Conservation (phyloP, 805 yeast species). For the Cyberlindnera subsufficiens region DNA sequence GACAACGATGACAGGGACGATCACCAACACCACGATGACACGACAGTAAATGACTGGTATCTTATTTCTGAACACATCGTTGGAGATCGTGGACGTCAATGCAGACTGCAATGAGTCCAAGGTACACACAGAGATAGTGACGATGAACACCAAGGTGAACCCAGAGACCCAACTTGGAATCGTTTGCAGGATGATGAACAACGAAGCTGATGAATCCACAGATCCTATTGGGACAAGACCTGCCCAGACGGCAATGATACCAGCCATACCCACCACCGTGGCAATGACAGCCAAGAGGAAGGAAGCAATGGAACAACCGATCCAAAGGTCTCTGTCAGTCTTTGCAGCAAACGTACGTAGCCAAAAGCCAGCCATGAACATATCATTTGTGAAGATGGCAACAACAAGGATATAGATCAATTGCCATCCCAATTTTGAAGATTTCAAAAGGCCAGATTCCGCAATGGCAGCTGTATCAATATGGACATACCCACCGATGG, state of each 20-base stretch:
- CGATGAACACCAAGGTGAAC: constrained; percentile 68
- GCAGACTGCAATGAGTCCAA: constrained; percentile 88
- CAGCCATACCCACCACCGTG: constrained; percentile 74
- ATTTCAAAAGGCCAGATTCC: constrained; percentile 56
- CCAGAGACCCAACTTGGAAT: constrained; percentile 88
- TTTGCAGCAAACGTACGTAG: constrained; percentile 86
- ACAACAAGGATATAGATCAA: constrained; percentile 75
- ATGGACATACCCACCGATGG: constrained; percentile 68
- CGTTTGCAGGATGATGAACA: constrained; percentile 61
- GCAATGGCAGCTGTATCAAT: constrained; percentile 56
- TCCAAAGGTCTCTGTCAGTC: constrained; percentile 64
- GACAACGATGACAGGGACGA: constrained; percentile 84
- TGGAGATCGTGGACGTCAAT: constrained; percentile 80
- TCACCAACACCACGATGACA: constrained; percentile 61
- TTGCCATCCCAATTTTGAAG: constrained; percentile 82
- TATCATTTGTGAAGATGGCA: constrained; percentile 85
- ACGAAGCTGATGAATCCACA: constrained; percentile 57
- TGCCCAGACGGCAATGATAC: constrained; percentile 88
- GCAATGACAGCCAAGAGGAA: constrained; percentile 57
- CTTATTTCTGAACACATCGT: constrained; percentile 83
- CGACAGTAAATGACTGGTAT: constrained; percentile 63
- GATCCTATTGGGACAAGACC: constrained; percentile 47
- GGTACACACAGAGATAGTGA: constrained; percentile 78
- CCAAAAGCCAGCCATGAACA: constrained; percentile 93
- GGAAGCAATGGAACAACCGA: constrained; percentile 75